Conservation (phyloP, 441 rosid genomes). For the Gossypium davidsonii region DNA sequence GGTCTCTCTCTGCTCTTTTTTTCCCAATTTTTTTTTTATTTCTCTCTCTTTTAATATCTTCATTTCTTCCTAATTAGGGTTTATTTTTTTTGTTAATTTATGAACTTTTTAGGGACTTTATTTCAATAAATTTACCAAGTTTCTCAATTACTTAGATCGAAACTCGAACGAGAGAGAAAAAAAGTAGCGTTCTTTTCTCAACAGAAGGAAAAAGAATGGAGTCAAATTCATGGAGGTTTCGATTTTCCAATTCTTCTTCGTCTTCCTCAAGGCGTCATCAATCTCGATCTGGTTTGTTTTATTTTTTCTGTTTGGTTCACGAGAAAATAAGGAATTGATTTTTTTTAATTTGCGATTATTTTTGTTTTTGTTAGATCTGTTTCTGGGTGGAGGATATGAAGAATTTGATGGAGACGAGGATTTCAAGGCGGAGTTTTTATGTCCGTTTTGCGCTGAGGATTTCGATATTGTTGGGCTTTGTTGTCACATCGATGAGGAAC, state of each 20-base stretch:
- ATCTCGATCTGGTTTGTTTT: constrained; percentile 38
- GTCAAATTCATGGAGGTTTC: constrained; percentile 42
- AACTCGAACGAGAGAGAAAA: background rate
- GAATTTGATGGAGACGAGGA: constrained; percentile 52
- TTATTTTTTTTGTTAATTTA: background rate
- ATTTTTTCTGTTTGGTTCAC: background rate
- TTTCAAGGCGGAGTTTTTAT: constrained; percentile 51
- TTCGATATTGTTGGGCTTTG: constrained; percentile 75
- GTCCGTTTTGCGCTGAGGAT: constrained; percentile 76
- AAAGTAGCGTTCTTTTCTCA: background rate
- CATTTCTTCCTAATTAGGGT: background rate
- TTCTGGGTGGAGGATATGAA: constrained; percentile 40
- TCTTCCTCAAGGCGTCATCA: constrained; percentile 38
- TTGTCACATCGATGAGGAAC: constrained; percentile 76
- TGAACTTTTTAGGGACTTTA: background rate
- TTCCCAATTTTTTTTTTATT: background rate
- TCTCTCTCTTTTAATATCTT: background rate
- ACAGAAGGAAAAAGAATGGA: constrained; percentile 10
- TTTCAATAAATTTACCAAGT: background rate
- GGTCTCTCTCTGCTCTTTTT: background rate
- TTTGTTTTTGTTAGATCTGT: constrained; percentile 37
- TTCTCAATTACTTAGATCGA: background rate
- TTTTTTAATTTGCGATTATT: background rate
- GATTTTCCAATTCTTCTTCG: constrained; percentile 31
- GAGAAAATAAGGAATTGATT: background rate